Base-by-base conservation (phyloP, 176 grass and related monocot genomes). In the Oryza nivara region DNA sequence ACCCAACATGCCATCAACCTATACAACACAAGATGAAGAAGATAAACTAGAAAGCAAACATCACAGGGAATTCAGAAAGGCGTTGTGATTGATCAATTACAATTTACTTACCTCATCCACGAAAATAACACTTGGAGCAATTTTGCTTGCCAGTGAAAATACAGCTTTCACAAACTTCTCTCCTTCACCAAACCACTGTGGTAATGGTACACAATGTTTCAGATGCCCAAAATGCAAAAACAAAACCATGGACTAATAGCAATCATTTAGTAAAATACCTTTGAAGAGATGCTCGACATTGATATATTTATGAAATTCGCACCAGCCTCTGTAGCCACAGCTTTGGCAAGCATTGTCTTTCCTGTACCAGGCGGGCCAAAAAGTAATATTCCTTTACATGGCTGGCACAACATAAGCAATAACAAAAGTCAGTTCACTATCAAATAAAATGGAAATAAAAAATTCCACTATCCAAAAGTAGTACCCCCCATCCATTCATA, bases 281-380 rank as follows among this genome's bases (percentile, higher is more conserved):
- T 98, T 7, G 96, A 98, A 69, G 93, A 93, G 41, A 98, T 95
- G 84, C 96, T 98, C 16, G 96, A 98, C 96, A 98, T 98, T 23
- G 96, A 98, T 90, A 95, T 92, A 80, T 98, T 98, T 82, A 98
- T 98, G 82, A 98, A 98, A 73, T 98, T 98, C 26, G 96, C 96
- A 85, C 96, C 96, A 75, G 96, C 96, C 78, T 98, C 96, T 54
- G 96, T 98, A 70, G 93, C 96, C 75, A 98, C 96, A 87, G 96
- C 91, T 81, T 98, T 98, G 34, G 96, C 93, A 87, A 98, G 96
- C 96, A 98, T 98, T 4, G 96, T 98, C 85, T 98, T 98, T n/a
- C 96, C 96, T 11, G 91, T 98, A 52, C 96, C 96, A 87, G 96
- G 96, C 11, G 96, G 96, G 73, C 96, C 96, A 87, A 98, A 98